Evolutionary conservation across 2,329 filamentous ascomycete genomes (phyloP).

Genomic region (Ophiostoma populinum): DNA sequence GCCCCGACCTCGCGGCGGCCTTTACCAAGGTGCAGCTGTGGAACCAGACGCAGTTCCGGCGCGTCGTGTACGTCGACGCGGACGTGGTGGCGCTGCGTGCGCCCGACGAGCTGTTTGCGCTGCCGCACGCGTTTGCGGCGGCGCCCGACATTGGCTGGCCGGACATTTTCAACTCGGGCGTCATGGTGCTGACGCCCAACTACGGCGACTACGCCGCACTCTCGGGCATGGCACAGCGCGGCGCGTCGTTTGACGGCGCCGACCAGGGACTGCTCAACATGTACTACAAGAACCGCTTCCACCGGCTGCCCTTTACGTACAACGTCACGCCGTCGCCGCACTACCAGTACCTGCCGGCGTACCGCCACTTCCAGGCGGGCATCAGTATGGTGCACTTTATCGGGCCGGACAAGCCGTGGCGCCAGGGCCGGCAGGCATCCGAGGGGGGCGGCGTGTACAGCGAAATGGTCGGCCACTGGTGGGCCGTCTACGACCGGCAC

Average conservation of each 20-base stretch:
- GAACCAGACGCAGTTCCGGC: conserved; percentile 77
- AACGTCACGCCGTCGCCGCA: conserved; percentile 94
- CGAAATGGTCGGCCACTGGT: conserved; percentile 78
- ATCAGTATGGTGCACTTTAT: conserved; percentile 94
- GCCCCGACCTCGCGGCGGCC: conserved; percentile 73
- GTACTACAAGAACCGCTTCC: conserved; percentile 70
- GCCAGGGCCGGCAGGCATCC: conserved; percentile 37
- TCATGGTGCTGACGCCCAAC: conserved; percentile 81
- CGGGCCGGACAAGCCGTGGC: conserved; percentile 81
- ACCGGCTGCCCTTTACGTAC: conserved; percentile 85
- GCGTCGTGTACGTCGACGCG: conserved; percentile 87
- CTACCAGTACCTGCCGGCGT: conserved; percentile 95
- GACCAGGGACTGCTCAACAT: conserved; percentile 93
- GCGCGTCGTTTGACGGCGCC: conserved; percentile 90
- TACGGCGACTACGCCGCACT: conserved; percentile 78
- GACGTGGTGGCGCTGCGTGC: conserved; percentile 83
- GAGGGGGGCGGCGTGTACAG: conserved; percentile 50
- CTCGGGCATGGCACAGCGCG: conserved; percentile 63
- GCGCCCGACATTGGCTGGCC: conserved; percentile 96
- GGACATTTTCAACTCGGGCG: conserved; percentile 93
- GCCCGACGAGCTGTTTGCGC: conserved; percentile 78
- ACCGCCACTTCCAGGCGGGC: conserved; percentile 75
- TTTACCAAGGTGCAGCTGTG: conserved; percentile 96
- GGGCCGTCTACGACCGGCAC: conserved; percentile 83
- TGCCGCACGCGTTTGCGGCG: conserved; percentile 43